Evolutionary conservation across 495 filamentous ascomycete genomes (phyloP).

Genomic region (Hypoxylon lienhwacheense): DNA sequence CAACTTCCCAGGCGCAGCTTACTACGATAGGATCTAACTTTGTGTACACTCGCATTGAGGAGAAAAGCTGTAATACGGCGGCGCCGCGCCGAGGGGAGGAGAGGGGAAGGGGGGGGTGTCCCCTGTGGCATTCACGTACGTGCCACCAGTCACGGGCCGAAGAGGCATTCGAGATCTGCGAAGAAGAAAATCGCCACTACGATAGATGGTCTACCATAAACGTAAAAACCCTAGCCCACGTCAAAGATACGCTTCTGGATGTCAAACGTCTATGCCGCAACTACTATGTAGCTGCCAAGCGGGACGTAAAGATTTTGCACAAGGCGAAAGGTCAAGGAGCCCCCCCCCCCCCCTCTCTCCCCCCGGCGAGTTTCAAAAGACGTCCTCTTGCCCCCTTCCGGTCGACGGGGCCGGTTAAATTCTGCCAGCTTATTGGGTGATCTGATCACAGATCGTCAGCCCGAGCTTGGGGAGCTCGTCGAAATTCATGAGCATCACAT

Average conservation of each 20-base stretch:
- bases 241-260: slow-evolving; percentile 28
- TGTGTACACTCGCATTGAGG: slow-evolving; percentile 11
- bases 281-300: slow-evolving; percentile 18
- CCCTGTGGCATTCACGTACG: too few relatives aligned
- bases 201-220: slow-evolving; percentile 9
- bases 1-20: slow-evolving; percentile 21
- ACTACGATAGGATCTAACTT: slow-evolving; percentile 28
- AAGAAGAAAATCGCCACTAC: slow-evolving; percentile 19
- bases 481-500: not conserved
- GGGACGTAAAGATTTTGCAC: slow-evolving; percentile 2
- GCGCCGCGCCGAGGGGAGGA: too few relatives aligned
- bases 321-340: slow-evolving; percentile 25
- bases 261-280: slow-evolving; percentile 20
- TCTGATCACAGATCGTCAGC: slow-evolving; percentile 14
- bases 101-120: too few relatives aligned
- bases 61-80: slow-evolving; percentile 19
- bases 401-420: slow-evolving; percentile 21
- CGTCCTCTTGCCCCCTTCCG: slow-evolving; percentile 27
- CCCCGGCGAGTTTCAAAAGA: slow-evolving; percentile 29
- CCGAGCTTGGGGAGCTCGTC: slow-evolving; percentile 9
- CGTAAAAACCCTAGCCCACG: slow-evolving; percentile 22
- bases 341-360: too few relatives aligned
- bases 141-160: slow-evolving; percentile 2
- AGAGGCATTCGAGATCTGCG: slow-evolving; percentile 17
- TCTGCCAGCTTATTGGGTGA: slow-evolving; percentile 15